Conservation (phyloP, 1,284 basidiomycete genomes). For the Tranzscheliella williamsii region DNA sequence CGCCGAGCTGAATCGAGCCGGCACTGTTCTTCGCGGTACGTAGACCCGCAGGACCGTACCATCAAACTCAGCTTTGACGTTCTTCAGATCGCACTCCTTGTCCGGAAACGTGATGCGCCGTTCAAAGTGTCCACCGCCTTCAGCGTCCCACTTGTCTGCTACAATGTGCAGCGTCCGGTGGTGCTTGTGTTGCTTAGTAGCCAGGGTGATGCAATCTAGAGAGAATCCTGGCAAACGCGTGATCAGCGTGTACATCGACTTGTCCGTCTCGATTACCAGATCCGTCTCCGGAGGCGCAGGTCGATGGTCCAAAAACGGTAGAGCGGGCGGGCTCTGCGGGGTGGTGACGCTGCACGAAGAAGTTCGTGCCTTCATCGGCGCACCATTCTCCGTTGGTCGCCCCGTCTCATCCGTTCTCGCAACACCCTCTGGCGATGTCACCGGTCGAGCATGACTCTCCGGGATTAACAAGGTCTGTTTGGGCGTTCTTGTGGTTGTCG, state of each 20-base stretch:
- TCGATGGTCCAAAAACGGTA: conserved; percentile 44
- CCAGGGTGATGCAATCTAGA: conserved; percentile 52
- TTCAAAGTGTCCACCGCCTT: conserved; percentile 49
- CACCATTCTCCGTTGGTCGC: no score
- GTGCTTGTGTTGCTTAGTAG: conserved; percentile 47
- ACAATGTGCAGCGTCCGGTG: conserved; percentile 55
- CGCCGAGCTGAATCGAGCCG: conserved; percentile 19
- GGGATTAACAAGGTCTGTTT: no score
- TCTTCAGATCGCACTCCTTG: conserved; percentile 39
- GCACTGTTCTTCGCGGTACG: conserved; percentile 16
- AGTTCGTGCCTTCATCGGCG: conserved; percentile 3
- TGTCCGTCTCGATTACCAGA: conserved; percentile 40
- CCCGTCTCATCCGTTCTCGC: no score
- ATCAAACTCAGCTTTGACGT: conserved; percentile 47
- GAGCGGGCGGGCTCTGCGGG: conserved; percentile 28
- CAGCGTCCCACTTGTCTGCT: conserved; percentile 52
- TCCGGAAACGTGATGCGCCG: conserved; percentile 51
- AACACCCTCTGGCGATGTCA: no score
- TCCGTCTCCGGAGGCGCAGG: conserved; percentile 47
- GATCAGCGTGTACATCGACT: conserved; percentile 26
- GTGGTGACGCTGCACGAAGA: conserved; percentile 41
- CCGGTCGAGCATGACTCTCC: no score
- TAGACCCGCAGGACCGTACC: conserved; percentile 30
- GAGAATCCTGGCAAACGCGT: conserved; percentile 50
- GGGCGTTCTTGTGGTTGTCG: conserved; percentile 34